Conservation (phyloP, 139 green algal species). For the Chlorokybus atmophyticus region DNA sequence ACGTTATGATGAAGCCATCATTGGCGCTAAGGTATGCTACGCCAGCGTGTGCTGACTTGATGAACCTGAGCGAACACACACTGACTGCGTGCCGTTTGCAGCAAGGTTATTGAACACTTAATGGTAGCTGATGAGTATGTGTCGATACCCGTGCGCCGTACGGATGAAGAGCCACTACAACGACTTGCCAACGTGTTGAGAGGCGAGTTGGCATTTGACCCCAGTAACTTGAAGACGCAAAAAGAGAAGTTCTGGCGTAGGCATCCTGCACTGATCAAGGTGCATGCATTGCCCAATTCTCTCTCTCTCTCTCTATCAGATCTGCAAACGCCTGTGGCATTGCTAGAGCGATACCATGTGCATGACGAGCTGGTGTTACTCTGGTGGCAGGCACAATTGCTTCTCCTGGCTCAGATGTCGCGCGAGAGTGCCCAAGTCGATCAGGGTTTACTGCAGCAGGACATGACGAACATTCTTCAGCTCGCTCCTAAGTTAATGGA, state of each 20-base stretch:
- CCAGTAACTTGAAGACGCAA: slow-evolving; percentile 32
- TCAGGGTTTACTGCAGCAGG: slow-evolving; percentile 13
- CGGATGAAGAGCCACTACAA: slow-evolving; percentile 24
- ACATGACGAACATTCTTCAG: slow-evolving; percentile 21
- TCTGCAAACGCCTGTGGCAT: background rate
- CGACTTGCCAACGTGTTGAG: slow-evolving; percentile 12
- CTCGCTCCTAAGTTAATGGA: slow-evolving; percentile 28
- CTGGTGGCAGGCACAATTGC: slow-evolving; percentile 27
- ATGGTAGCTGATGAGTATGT: slow-evolving; percentile 28
- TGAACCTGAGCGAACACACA: too few relatives aligned
- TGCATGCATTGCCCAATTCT: background rate
- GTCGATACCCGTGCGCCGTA: slow-evolving; percentile 22
- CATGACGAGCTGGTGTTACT: background rate
- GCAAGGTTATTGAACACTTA: slow-evolving; percentile 29
- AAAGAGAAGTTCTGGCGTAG: slow-evolving; percentile 23
- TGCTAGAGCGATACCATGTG: background rate
- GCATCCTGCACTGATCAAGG: slow-evolving; percentile 22
- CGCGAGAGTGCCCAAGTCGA: slow-evolving; percentile 14
- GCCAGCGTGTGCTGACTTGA: background rate
- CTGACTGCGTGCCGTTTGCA: too few relatives aligned
- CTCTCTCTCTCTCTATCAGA: background rate
- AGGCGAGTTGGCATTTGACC: slow-evolving; percentile 20
- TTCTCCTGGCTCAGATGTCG: slow-evolving; percentile 30
- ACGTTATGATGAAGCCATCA: slow-evolving; percentile 24
- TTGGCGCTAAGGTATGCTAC: slow-evolving; percentile 19